Conservation (phyloP, 179 eudicot species). For the Vitellaria paradoxa region DNA sequence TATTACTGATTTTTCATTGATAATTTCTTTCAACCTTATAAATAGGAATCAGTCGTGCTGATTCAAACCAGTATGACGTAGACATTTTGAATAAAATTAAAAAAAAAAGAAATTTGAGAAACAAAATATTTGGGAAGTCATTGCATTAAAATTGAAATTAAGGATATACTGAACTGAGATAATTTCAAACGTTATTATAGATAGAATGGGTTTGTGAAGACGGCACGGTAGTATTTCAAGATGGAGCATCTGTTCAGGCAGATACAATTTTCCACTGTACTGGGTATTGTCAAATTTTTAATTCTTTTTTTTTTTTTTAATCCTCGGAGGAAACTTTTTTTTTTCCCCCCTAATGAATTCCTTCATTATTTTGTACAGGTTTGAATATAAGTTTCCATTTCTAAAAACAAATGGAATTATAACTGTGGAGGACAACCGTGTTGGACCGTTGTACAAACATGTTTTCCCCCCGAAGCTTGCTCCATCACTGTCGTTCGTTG, state of each 20-base stretch:
- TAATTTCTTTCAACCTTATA: too few relatives aligned
- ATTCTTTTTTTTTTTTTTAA: too few relatives aligned
- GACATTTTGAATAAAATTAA: too few relatives aligned
- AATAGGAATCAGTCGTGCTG: too few relatives aligned
- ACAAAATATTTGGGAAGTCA: too few relatives aligned
- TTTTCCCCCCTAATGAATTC: neutral
- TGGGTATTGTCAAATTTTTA: slow-evolving; percentile 36
- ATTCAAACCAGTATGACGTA: too few relatives aligned
- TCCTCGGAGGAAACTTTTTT: neutral
- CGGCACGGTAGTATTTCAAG: slow-evolving; percentile 57
- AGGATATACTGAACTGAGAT: neutral
- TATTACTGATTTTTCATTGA: too few relatives aligned
- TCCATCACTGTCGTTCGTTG: slow-evolving; percentile 41
- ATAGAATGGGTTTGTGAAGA: slow-evolving; percentile 47
- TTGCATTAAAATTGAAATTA: too few relatives aligned
- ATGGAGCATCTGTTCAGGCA: slow-evolving; percentile 49
- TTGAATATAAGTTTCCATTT: slow-evolving; percentile 38
- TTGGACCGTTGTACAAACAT: slow-evolving; percentile 48
- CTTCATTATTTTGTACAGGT: slow-evolving; percentile 18
- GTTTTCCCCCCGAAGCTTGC: slow-evolving; percentile 30
- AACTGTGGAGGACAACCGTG: slow-evolving; percentile 29
- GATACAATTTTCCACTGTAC: slow-evolving; percentile 76
- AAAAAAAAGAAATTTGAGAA: too few relatives aligned
- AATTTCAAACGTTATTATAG: slow-evolving; percentile 26
- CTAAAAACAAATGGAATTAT: slow-evolving; percentile 35